Base-by-base conservation (phyloP, 2,329 filamentous ascomycete genomes). In the Amauroascus verrucosus region DNA sequence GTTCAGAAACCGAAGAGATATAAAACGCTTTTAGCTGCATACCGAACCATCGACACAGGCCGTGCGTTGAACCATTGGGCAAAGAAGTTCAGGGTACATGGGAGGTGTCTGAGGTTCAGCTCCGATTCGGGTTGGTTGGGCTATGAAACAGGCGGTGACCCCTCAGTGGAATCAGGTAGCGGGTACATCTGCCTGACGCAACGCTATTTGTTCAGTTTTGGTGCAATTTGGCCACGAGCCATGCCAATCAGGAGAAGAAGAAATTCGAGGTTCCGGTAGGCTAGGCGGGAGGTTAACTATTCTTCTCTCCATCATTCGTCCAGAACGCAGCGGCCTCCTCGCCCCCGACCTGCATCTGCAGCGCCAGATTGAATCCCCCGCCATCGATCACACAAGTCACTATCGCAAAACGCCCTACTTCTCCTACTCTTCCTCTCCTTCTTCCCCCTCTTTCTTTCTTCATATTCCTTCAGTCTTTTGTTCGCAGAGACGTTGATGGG, bases 131-230 rank as follows among this genome's bases (percentile, higher is more conserved):
- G 46, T 8, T 24, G 49, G 53, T 53, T 53, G 53, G 55, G 55
- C 53, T 32, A 50, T 50, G 48, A 55, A 58, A 58, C 47, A 55
- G 51, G 57, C 57, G 57, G 57, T 58, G 57, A 58, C 57, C 53
- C 55, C 57, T 57, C 55, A 56, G 55, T 57, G 53, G 57, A 33
- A 40, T 45, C 53, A 54, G 48, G 55, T 54, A 54, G 46, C 55
- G 53, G 57, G 53, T 56, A 57, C 51, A 16, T 50, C 45, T 58
- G 57, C 57, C 57, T 57, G 54, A 58, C 55, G 49, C 50, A 56
- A 57, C 53, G 51, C 55, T 33, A 57, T 57, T 57, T 55, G 55
- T 45, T 46, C 48, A 40, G 22, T 11, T 33, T 47, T 24, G 18
- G 7, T 30, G 18, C n/a, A 28, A 44, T 41, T 51, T 51, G 40